Evolutionary conservation across 306 rosid species (phyloP), one percentile per base, ranked within the genome.

Genomic region (Prunus armeniaca): DNA sequence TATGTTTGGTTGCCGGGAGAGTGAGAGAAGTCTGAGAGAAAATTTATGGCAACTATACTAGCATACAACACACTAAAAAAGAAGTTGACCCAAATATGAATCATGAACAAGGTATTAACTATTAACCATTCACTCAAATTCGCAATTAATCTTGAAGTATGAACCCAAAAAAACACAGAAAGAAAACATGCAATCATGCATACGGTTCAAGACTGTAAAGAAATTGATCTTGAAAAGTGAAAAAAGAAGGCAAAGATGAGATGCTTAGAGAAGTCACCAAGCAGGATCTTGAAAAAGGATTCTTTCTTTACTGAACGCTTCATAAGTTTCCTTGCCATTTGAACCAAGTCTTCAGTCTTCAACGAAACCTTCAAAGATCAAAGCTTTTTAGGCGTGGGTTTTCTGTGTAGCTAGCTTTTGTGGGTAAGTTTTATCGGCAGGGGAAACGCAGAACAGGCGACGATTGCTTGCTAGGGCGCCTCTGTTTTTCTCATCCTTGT

Each of bases 281-380:
- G 30, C 46, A 71, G 51, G 65, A 54, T 20, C 76, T 72, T 72
- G 66, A 55, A 56, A 12, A 56, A 72, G 5, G 38, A 55, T 56
- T 4, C 15, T 56, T 38, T 22, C 22, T 62, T 62, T 15, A 4
- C 9, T 5, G 32, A 27, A 25, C 65, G 17, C 32, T 71, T 54
- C 63, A 5, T 32, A 32, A 5, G 57, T 6, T 14, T 67, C 56
- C 76, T 56, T 30, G 65, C 54, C 52, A 72, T 72, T 72, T 2
- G 22, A 20, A 20, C 28, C 28, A 14, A 12, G 12, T 14, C 4
- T 60, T 12, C 65, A 10, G 22, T 3, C 27, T 55, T 20, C 61
- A 55, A 10, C 12, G 61, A 52, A 19, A 9, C 20, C 38, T 27
- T 55, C 27, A 55, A 55, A 19, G 25, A 9, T 55, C 25, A 55